These are phyloP conservation scores for Phytopythium ostracodes DNA, from an alignment of 352 stramenopile species.

Conservation along the genomic window DNA sequence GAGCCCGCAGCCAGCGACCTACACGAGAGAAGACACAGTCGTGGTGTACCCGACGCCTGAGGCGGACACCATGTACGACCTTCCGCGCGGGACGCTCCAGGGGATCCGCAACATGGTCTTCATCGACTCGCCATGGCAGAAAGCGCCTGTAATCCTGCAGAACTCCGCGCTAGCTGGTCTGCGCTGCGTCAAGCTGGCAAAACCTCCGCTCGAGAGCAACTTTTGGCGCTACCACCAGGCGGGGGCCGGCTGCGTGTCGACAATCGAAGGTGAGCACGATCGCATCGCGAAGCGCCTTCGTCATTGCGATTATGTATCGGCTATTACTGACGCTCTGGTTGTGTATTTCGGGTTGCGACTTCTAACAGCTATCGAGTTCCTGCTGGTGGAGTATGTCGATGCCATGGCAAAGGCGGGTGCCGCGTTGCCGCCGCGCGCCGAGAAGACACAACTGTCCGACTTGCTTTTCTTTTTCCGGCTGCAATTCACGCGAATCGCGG, in stretches of 20 bases:
- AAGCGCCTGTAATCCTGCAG: conserved; percentile 69
- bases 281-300: not conserved
- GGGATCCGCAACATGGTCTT: conserved; percentile 73
- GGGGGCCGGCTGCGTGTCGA: conserved; percentile 82
- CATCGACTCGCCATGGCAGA: conserved; percentile 87
- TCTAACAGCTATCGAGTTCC: conserved; percentile 66
- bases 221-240: conserved; percentile 88
- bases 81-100: conserved; percentile 51
- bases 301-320: not conserved
- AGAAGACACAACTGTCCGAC: conserved; percentile 42
- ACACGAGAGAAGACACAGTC: conserved; percentile 56
- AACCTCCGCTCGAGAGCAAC: conserved; percentile 74
- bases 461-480: conserved; percentile 86
- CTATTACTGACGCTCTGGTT: not conserved
- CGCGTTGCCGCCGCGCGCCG: conserved; percentile 22
- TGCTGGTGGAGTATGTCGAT: conserved; percentile 72
- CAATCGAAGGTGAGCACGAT: conserved; percentile 71
- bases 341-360: not conserved
- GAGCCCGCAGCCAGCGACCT: conserved; percentile 19
- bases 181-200: conserved; percentile 74
- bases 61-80: conserved; percentile 56
- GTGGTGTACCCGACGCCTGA: conserved; percentile 82
- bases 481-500: conserved; percentile 59
- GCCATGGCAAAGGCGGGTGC: conserved; percentile 33
- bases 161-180: conserved; percentile 49